Evolutionary conservation across 768 basidiomycete species (phyloP).

Genomic region (Rhodotorula graminis): DNA sequence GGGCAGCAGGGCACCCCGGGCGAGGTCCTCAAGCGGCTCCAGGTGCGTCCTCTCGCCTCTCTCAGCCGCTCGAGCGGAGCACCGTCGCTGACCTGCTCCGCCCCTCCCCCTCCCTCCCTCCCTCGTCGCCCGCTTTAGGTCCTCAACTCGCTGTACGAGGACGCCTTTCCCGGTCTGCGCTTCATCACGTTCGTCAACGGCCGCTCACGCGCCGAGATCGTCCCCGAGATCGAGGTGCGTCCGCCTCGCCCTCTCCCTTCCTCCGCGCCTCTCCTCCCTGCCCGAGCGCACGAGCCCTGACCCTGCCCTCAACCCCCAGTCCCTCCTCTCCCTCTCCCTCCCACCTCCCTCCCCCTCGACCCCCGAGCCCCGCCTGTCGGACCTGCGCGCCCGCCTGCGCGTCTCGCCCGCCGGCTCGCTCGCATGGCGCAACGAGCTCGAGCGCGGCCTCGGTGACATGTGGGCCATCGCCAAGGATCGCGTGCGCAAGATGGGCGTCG

Average conservation of each 20-base stretch:
- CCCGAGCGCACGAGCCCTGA: background rate
- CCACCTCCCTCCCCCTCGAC: slow-evolving; percentile 14
- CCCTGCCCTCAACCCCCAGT: background rate
- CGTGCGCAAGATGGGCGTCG: slow-evolving; percentile 3
- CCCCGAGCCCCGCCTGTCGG: slow-evolving; percentile 18
- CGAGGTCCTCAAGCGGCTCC: slow-evolving; percentile 46
- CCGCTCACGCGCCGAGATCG: slow-evolving; percentile 46
- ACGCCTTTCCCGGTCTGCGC: slow-evolving; percentile 46
- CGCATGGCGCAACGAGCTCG: slow-evolving; percentile 45
- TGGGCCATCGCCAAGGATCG: slow-evolving; percentile 45
- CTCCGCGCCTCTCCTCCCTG: background rate
- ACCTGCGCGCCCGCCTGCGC: slow-evolving; percentile 2
- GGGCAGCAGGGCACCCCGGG: slow-evolving; percentile 37
- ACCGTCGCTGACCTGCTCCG: too few species aligned
- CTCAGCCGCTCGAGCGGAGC: background rate
- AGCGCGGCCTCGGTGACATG: slow-evolving; percentile 44
- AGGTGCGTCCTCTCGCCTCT: slow-evolving; percentile 3
- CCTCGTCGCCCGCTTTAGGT: slow-evolving; percentile 12
- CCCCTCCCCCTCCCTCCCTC: background rate
- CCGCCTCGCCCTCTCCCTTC: slow-evolving; percentile 31
- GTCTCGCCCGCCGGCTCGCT: slow-evolving; percentile 28
- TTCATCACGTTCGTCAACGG: slow-evolving; percentile 51
- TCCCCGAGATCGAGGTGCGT: slow-evolving; percentile 46
- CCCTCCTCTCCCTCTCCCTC: slow-evolving; percentile 24
- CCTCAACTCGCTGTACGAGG: slow-evolving; percentile 48